These are phyloP conservation scores for Candida silvatica DNA, from an alignment of 805 yeast genomes.

Conservation along the genomic window DNA sequence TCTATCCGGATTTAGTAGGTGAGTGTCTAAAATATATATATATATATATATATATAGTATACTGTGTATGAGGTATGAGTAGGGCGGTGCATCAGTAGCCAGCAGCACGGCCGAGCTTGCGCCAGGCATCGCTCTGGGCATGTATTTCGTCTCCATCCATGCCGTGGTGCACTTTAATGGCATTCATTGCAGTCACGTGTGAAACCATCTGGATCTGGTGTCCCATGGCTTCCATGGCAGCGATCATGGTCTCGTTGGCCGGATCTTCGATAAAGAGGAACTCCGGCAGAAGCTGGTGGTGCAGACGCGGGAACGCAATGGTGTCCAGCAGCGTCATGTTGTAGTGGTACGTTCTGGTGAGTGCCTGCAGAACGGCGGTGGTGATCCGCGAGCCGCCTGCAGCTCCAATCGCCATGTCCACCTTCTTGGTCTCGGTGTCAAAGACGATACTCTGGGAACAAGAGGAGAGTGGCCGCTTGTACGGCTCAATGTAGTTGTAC, in stretches of 20 bases:
- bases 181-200: slow-evolving; percentile 53
- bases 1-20: neutral
- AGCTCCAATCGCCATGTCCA: slow-evolving; percentile 75
- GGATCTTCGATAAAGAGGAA: slow-evolving; percentile 50
- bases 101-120: slow-evolving; percentile 70
- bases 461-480: slow-evolving; percentile 78
- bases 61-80: neutral
- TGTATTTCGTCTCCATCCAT: slow-evolving; percentile 36
- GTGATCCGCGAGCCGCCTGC: slow-evolving; percentile 91
- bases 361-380: slow-evolving; percentile 76
- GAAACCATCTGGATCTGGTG: slow-evolving; percentile 34
- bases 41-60: neutral
- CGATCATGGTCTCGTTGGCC: slow-evolving; percentile 30
- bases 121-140: slow-evolving; percentile 88
- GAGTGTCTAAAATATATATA: neutral
- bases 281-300: slow-evolving; percentile 85
- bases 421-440: slow-evolving; percentile 28
- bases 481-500: slow-evolving; percentile 69
- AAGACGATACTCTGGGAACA: slow-evolving; percentile 68
- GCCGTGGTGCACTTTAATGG: slow-evolving; percentile 33
- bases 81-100: slow-evolving; percentile 38
- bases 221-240: slow-evolving; percentile 34
- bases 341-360: slow-evolving; percentile 56
- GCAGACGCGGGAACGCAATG: slow-evolving; percentile 73
- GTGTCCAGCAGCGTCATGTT: slow-evolving; percentile 53